Conservation (phyloP, 495 filamentous ascomycete species). For the Neurospora sp. region DNA sequence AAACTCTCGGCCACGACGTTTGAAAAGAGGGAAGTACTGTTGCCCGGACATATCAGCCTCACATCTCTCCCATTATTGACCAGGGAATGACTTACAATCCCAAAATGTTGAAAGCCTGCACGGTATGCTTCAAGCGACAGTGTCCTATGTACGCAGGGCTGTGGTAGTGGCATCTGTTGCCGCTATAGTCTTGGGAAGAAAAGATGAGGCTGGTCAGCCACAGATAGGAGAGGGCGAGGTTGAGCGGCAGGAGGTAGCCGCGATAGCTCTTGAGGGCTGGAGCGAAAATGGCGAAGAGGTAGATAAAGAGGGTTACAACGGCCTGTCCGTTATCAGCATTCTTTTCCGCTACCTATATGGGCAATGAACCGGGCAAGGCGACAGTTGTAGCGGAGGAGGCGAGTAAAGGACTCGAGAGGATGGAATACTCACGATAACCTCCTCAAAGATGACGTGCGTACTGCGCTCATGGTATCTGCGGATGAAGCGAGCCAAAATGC, state of each 20-base stretch:
- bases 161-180: constrained; percentile 10
- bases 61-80: not conserved
- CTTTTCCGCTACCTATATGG: not conserved
- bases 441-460: constrained; percentile 13
- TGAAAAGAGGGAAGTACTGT: constrained; percentile 12
- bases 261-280: constrained; percentile 18
- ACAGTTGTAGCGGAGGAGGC: not conserved
- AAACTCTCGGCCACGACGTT: constrained; percentile 16
- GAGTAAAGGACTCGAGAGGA: not conserved
- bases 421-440: constrained; percentile 15
- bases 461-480: constrained; percentile 9
- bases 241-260: constrained; percentile 21
- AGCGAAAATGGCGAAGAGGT: constrained; percentile 13
- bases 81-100: constrained; percentile 15
- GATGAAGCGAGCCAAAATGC: constrained; percentile 17
- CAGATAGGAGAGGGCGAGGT: constrained; percentile 23
- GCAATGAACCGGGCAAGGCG: not conserved
- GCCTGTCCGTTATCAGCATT: not conserved
- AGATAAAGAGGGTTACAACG: constrained; percentile 17
- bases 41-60: not conserved
- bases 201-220: constrained; percentile 24
- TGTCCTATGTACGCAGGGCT: not conserved
- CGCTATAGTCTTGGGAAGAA: constrained; percentile 16
- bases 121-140: constrained; percentile 18
- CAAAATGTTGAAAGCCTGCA: constrained; percentile 18